Evolutionary conservation across 306 rosid genomes (phyloP).

Genomic region (Argentina anserina): DNA sequence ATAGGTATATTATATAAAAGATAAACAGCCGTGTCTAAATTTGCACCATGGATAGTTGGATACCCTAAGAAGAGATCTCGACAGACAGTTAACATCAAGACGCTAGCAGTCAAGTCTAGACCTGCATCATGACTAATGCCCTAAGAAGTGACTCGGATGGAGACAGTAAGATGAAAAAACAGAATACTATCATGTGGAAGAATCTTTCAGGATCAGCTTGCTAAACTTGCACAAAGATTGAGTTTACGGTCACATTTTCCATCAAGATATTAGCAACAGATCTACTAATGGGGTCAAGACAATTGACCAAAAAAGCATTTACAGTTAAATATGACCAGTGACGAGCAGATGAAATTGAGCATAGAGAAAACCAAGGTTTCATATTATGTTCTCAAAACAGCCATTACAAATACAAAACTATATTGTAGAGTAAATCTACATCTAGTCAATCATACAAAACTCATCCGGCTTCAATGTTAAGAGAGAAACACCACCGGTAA

Average conservation of each 20-base stretch:
- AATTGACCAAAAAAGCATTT: neutral
- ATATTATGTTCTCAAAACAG: neutral
- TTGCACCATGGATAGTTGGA: neutral
- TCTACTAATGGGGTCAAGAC: neutral
- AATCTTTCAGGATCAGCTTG: neutral
- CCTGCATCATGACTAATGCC: neutral
- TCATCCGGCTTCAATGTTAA: neutral
- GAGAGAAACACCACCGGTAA: neutral
- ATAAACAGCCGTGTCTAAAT: neutral
- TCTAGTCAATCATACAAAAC: slow-evolving; percentile 10
- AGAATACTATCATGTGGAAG: neutral
- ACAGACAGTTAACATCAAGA: too few relatives aligned
- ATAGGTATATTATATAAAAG: neutral
- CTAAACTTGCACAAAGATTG: neutral
- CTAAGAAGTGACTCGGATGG: neutral
- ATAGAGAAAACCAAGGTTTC: neutral
- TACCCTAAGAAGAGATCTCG: neutral
- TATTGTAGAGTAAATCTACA: neutral
- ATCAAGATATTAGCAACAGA: neutral
- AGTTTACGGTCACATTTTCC: neutral
- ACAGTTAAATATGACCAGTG: too few relatives aligned
- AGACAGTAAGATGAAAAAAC: neutral
- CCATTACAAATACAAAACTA: neutral
- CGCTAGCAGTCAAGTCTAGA: neutral
- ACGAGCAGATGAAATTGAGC: neutral